Percentiles rank a stretch among this genome's conserved stretches.
phyloP scores from a whole-genome alignment of 768 basidiomycete genomes.

The Ramaria rubella region DNA sequence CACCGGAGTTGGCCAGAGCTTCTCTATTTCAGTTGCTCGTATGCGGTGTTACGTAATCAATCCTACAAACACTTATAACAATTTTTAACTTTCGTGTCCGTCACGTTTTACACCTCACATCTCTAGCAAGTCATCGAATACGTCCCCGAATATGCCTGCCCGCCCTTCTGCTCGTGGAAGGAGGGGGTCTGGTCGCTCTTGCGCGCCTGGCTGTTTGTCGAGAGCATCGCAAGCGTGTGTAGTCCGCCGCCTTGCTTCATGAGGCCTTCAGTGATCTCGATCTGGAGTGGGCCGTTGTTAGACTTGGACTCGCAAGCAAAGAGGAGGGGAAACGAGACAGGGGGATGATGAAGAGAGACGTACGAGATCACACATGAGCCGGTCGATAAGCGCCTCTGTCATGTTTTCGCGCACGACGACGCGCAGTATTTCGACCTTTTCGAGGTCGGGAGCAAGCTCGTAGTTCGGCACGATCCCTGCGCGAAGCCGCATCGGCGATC shows the following conservation, averaged over 20 bases:
- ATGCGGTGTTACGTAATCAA: too few relatives aligned
- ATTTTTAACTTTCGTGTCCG: not conserved
- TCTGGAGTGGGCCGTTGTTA: slow-evolving; percentile 28
- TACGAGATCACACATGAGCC: slow-evolving; percentile 64
- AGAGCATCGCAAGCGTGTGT: slow-evolving; percentile 46
- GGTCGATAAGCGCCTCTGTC: slow-evolving; percentile 50
- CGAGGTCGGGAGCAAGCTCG: slow-evolving; percentile 46
- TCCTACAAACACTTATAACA: too few relatives aligned
- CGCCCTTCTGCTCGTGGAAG: slow-evolving; percentile 43
- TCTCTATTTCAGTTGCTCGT: too few relatives aligned
- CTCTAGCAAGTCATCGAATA: slow-evolving; percentile 61
- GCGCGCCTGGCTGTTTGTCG: slow-evolving; percentile 20
- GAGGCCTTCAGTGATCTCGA: slow-evolving; percentile 61
- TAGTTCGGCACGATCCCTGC: slow-evolving; percentile 53
- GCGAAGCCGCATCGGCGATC: not conserved
- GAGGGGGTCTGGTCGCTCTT: slow-evolving; percentile 37
- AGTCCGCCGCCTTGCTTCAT: slow-evolving; percentile 37
- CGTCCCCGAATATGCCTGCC: slow-evolving; percentile 48
- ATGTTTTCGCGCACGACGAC: slow-evolving; percentile 55
- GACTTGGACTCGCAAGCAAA: not conserved
- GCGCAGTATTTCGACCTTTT: slow-evolving; percentile 51
- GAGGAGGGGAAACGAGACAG: slow-evolving; percentile 1
- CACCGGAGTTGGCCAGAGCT: too few relatives aligned
- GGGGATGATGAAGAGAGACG: slow-evolving; percentile 21
- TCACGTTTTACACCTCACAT: not conserved